Base-by-base conservation (phyloP, 345 rosid genomes). In the Citrus unshiu region DNA sequence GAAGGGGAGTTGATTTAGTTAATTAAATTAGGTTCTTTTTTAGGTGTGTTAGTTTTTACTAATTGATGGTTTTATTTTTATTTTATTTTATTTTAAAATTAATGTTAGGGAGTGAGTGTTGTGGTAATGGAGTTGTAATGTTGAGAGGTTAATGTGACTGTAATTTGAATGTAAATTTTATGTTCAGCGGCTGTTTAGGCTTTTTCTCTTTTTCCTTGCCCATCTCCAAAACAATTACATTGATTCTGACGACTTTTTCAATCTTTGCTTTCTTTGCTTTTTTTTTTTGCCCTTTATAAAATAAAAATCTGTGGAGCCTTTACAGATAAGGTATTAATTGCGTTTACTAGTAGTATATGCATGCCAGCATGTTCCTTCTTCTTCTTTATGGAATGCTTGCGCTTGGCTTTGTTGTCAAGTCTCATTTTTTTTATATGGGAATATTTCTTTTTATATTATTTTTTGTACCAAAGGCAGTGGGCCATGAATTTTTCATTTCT, bases 91-190 rank as follows among this genome's bases (percentile, higher is more conserved):
- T 32, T 61, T 19, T 57, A 69, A 54, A 59, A 49, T 60, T 43
- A 46, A 35, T 70, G 30, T 29, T 76, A 32, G 78, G 1, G 77
- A 62, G 56, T 73, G 18, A 13, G 51, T 13, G 18, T 13, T 46
- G 80, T 13, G 74, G 83, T 77, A 68, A 68, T 49, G 63, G 64
- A 32, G 30, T 30, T 74, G 81, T 74, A 72, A 40, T 74, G 78
- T 59, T 37, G 78, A 37, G 73, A 18, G 79, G 70, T 57, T 64
- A 57, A 66, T 81, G 87, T 84, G 76, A 82, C 70, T 25, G 83
- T 83, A 81, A 81, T 80, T 80, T 78, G n/a, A 80, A 74, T 85
- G 87, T 88, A 85, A 71, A 86, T 88, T 54, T 54, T 54, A 13
- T 78, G 71, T 60, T 81, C 77, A 73, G 75, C 83, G 79, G 83